Base-by-base conservation (phyloP, 768 basidiomycete species). In the Mycena belliarum region DNA sequence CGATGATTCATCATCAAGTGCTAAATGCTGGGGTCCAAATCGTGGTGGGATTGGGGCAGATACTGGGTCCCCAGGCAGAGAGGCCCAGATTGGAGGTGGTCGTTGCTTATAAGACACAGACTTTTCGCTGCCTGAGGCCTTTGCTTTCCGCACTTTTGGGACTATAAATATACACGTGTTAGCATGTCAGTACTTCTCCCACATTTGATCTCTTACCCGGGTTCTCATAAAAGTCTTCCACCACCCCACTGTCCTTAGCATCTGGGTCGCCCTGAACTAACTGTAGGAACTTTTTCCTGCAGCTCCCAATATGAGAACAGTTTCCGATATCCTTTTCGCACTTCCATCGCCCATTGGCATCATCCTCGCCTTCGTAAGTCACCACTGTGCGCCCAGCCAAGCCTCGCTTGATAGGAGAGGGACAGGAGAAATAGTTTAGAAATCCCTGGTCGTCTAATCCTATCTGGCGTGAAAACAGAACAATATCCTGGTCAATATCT, bases 351-450 rank as follows among this genome's bases (percentile, higher is more conserved):
- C 54, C 54, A n/a, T 4, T n/a, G 2, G 44, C 52, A 2, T 54
- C 52, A 23, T 54, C 45, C 4, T 21, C 11, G 0, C 52, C 52
- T 7, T 25, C 33, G 16, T 53, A 53, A 8, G 38, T 45, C 9
- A 49, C 48, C 1, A 53, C 15, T 8, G 38, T 35, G 16, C 52
- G 44, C 4, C 52, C 52, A 6, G 11, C 28, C 14, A 54, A 29
- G 1, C 52, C 52, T 21, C 44, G 44, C 20, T 54, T 37, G 45
- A 37, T 25, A 3, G 33, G 33, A 4, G 52, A 46, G 1, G 44
- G 44, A 15, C 52, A 54, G 0, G 52, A 54, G 25, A 54, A 54
- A 18, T 38, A 44, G 33, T 54, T 54, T 18, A 47, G 25, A 25
- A 20, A 33, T 1, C 4, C 24, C 16, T 24, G 10, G 18, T 23